Evolutionary conservation across 768 basidiomycete species (phyloP), one percentile per base, ranked within the genome.

Genomic region (Xerocomellus chrysenteron): DNA sequence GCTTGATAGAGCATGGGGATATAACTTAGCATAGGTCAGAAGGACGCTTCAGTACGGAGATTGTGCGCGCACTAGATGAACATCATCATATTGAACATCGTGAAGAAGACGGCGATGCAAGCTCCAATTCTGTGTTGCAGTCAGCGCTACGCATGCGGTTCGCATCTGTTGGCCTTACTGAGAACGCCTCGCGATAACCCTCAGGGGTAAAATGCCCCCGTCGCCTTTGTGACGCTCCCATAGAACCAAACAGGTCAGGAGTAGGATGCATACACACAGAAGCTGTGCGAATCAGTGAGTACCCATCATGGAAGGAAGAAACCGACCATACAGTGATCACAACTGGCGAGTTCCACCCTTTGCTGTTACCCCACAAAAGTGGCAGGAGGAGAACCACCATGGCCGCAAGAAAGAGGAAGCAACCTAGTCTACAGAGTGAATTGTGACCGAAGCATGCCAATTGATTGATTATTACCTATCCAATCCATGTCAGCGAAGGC

Each of bases 1-100:
- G 57, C 65, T 58, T 66, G 60, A 52, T 60, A 66, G 28, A 65
- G 46, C 21, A 66, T 43, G 7, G 63, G 65, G 32, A 66, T 51
- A 37, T 65, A 65, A 39, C 60, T 61, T 48, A 35, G 19, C 14
- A 12, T 10, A 4, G 9, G 16, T 55, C 24, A 56, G 52, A 32
- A 43, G 4, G 33, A 39, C 37, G 14, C 3, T 30, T 30, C 1
- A 11, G 6, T 16, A 19, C 24, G 5, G 44, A n/a, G 24, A 26
- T 19, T 30, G 14, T 17, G 16, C 9, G 4, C 58, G 26, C 30
- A 62, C 58, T 51, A 62, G 16, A 40, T 40, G 21, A 60, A 52
- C 16, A 52, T 46, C 33, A 62, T 33, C 28, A 24, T 36, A 36
- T 56, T 54, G 45, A 54, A 62, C 61, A 62, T 60, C 21, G 61